Evolutionary conservation across 2,329 filamentous ascomycete species (phyloP).

Genomic region (Aspergillus ustus): DNA sequence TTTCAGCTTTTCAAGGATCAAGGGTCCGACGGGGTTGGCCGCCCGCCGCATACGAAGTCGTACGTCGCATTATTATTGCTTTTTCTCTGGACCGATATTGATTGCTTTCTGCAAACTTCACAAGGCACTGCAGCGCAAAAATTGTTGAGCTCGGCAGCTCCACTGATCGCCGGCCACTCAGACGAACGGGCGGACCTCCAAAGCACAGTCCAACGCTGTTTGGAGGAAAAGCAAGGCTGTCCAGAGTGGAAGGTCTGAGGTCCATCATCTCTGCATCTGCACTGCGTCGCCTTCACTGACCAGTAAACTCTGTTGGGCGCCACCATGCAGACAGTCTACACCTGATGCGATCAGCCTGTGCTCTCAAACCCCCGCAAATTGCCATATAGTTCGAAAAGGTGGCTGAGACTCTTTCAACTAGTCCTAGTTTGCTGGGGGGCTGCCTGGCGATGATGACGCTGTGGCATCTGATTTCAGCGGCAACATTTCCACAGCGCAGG

Average conservation of each 20-base stretch:
- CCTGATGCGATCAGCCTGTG: conserved; percentile 6
- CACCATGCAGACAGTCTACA: conserved; percentile 10
- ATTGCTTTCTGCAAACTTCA: neutral
- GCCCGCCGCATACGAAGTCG: neutral
- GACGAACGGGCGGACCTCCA: neutral
- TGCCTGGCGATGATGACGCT: neutral
- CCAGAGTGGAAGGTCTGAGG: neutral
- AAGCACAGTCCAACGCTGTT: neutral
- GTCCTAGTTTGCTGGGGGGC: neutral
- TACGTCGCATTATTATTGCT: neutral
- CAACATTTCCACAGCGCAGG: neutral
- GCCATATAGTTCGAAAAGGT: neutral
- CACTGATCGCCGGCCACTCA: neutral
- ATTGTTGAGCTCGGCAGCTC: neutral
- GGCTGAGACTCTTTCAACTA: neutral
- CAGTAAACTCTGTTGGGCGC: conserved; percentile 10
- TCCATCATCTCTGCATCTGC: neutral
- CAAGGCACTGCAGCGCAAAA: neutral
- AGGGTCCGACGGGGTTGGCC: neutral
- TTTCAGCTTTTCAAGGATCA: neutral
- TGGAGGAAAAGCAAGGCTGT: neutral
- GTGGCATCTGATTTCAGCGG: neutral
- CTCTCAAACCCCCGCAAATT: conserved; percentile 5
- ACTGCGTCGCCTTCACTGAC: neutral
- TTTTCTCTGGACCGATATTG: neutral